Evolutionary conservation across 2,329 filamentous ascomycete species (phyloP), one percentile per base, ranked within the genome.

Genomic region (Aspergillus pseudotamarii): DNA sequence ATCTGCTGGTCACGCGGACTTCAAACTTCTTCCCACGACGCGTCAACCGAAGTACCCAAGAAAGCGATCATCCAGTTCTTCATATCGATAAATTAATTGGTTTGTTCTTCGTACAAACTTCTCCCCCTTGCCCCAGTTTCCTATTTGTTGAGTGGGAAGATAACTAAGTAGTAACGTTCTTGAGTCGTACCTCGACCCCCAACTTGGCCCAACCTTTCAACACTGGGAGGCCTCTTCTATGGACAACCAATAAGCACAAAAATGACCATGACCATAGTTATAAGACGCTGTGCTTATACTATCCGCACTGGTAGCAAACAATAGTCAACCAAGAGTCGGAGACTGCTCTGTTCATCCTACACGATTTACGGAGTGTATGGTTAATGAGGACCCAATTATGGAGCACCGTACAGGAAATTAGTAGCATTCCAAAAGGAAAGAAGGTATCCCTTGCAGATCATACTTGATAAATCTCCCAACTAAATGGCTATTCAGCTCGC

Each of bases 1-100:
- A 68, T 66, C 65, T 59, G 60, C 67, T 62, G 64, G 67, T 69
- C 69, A 71, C 66, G 64, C 66, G 67, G 61, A 50, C 32, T 41
- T 59, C 60, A 60, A 57, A 61, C 50, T 60, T 60, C 57, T 54
- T 48, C 48, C 41, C 55, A 60, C 59, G 59, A 65, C 59, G 53
- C 60, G 60, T 67, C 61, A 66, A 62, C 62, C 55, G 32, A 57
- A 62, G 67, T 10, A 43, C 19, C 9, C 11, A 46, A 23, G 43
- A 46, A 12, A 46, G 38, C 16, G 38, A 41, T 41, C 38, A n/a
- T 41, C 38, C 38, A 41, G 38, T 41, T n/a, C 19, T n/a, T 41
- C 14, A 4, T 6, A 41, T 41, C n/a, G 16, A 41, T 41, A n/a
- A 41, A 6, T 9, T 41, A 41, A 41, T 41, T 41, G 38, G 38